Percentiles rank a stretch among this genome's conserved stretches.
These are phyloP conservation scores for Entomortierella parvispora DNA, from an alignment of 192 early-diverging fungal species.

Conservation along the genomic window DNA sequence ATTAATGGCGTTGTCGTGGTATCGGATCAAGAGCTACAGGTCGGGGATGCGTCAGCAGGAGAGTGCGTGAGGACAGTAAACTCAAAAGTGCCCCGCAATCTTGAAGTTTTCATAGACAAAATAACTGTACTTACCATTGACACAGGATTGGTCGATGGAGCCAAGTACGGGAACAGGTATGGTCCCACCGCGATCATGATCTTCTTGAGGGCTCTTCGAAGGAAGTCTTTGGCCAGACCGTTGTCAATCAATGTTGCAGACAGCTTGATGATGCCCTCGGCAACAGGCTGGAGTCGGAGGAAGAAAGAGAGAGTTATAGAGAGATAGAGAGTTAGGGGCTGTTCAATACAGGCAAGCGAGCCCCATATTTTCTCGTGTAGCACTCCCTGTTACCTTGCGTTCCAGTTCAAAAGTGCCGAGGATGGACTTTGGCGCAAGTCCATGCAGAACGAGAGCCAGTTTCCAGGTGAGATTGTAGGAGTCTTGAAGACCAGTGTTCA, in stretches of 20 bases:
- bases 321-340: background rate
- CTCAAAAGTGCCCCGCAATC: no score
- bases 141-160: slow-evolving; percentile 12
- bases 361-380: no score
- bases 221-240: slow-evolving; percentile 20
- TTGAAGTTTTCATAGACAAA: no score
- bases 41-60: no score
- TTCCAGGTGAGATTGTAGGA: slow-evolving; percentile 61
- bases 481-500: slow-evolving; percentile 57
- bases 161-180: slow-evolving; percentile 34
- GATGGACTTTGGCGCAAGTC: slow-evolving; percentile 24
- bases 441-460: slow-evolving; percentile 52
- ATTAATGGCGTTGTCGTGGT: slow-evolving; percentile 35
- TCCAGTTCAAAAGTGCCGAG: slow-evolving; percentile 31
- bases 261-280: slow-evolving; percentile 33
- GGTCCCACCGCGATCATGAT: slow-evolving; percentile 25
- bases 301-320: background rate
- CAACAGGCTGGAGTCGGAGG: slow-evolving; percentile 14
- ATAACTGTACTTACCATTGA: no score
- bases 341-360: no score
- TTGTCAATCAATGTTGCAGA: slow-evolving; percentile 14
- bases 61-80: no score
- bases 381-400: slow-evolving; percentile 14
- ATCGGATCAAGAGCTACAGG: slow-evolving; percentile 23
- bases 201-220: slow-evolving; percentile 12